These are phyloP conservation scores for Trichoderma harzianum DNA, from an alignment of 2,329 filamentous ascomycete species.

Conservation along the genomic window DNA sequence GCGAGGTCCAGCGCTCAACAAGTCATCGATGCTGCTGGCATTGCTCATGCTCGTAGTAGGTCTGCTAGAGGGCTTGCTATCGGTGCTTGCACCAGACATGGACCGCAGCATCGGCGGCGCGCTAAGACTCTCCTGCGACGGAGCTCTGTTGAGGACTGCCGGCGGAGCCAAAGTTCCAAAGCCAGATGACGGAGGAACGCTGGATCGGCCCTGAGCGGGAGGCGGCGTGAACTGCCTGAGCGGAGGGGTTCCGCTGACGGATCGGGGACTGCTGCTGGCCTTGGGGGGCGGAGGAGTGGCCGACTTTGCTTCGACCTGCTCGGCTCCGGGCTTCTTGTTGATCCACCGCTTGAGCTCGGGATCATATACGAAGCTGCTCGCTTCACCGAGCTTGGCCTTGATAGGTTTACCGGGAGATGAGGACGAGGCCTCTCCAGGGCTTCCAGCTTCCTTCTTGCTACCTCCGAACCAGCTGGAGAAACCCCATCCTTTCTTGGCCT, in stretches of 20 bases:
- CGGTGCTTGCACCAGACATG: constrained; percentile 45
- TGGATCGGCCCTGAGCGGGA: constrained; percentile 29
- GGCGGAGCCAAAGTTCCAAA: constrained; percentile 27
- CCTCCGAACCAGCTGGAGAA: constrained; percentile 83
- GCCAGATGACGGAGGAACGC: constrained; percentile 32
- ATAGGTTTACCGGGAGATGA: constrained; percentile 64
- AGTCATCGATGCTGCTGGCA: constrained; percentile 91
- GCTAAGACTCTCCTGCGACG: constrained; percentile 37
- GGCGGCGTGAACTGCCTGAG: constrained; percentile 37
- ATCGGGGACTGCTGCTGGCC: constrained; percentile 50
- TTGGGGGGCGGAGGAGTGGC: constrained; percentile 79
- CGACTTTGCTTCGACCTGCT: constrained; percentile 55
- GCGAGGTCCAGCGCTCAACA: constrained; percentile 71
- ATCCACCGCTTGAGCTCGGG: constrained; percentile 97
- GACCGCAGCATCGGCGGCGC: constrained; percentile 46
- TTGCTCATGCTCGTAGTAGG: constrained; percentile 82
- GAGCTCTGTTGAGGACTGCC: constrained; percentile 33
- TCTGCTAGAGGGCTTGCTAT: constrained; percentile 56
- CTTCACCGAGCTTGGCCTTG: constrained; percentile 88
- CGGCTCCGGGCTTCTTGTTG: constrained; percentile 83
- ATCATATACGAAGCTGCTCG: constrained; percentile 91
- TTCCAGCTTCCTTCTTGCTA: constrained; percentile 55
- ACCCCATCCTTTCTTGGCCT: constrained; percentile 68
- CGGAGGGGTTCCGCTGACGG: constrained; percentile 52
- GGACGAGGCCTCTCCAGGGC: constrained; percentile 35